Conservation (phyloP, 495 filamentous ascomycete genomes). For the Xylaria grammica region DNA sequence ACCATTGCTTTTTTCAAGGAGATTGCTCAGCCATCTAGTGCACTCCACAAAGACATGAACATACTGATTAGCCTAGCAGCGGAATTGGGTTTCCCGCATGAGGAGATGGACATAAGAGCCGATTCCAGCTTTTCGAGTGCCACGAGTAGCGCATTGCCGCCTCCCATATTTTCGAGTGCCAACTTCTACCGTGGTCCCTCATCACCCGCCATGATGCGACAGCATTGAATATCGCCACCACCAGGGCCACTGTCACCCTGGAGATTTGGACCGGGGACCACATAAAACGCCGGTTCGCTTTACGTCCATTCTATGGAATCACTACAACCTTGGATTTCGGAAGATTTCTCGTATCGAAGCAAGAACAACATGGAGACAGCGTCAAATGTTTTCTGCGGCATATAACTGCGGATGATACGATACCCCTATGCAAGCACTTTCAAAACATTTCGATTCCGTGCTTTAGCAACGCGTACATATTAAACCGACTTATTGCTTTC, state of each 20-base stretch:
- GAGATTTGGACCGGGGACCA: background rate
- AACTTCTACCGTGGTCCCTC: constrained; percentile 22
- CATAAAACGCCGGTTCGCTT: background rate
- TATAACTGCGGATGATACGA: constrained; percentile 20
- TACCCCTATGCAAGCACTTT: constrained; percentile 17
- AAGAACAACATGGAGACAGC: constrained; percentile 5
- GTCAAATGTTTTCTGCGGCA: constrained; percentile 4
- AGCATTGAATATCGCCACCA: constrained; percentile 21
- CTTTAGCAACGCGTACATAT: constrained; percentile 15
- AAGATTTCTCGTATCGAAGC: constrained; percentile 1
- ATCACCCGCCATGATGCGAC: constrained; percentile 26
- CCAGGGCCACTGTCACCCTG: constrained; percentile 5
- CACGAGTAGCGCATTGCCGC: constrained; percentile 38
- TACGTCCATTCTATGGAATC: background rate
- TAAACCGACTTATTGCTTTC: background rate
- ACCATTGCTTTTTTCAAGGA: constrained; percentile 74
- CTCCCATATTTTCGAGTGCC: constrained; percentile 25
- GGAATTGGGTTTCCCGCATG: constrained; percentile 48
- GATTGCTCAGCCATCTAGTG: constrained; percentile 68
- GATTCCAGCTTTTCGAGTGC: constrained; percentile 54
- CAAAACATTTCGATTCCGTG: constrained; percentile 4
- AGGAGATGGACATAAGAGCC: constrained; percentile 31
- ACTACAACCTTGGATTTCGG: background rate
- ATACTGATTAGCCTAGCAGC: constrained; percentile 68
- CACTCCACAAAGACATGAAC: constrained; percentile 66